A percentile compares a stretch with the other conserved stretches of the same genome.
These are phyloP conservation scores for Ceriops zippeliana DNA, from an alignment of 345 rosid species.

Conservation along the genomic window DNA sequence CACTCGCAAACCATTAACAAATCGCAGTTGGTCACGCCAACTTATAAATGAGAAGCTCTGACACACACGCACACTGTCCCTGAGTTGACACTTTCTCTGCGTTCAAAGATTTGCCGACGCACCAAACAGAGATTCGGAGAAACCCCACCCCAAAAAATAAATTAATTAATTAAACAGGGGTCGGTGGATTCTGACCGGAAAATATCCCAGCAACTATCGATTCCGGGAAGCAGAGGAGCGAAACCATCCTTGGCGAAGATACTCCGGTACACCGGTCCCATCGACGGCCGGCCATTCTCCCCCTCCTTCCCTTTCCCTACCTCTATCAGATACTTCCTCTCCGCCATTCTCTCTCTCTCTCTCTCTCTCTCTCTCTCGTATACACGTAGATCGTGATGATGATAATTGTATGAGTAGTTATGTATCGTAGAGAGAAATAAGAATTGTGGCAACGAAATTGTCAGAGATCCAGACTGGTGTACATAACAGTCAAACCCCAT, in stretches of 20 bases:
- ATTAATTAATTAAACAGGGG: too few relatives aligned
- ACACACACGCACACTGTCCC: too few relatives aligned
- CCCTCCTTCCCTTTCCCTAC: slow-evolving; percentile 73
- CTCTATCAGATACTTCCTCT: slow-evolving; percentile 54
- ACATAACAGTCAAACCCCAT: too few relatives aligned
- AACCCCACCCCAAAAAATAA: background rate
- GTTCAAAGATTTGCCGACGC: slow-evolving; percentile 1
- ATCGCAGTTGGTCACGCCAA: too few relatives aligned
- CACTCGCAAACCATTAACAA: too few relatives aligned
- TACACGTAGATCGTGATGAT: background rate
- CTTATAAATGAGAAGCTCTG: too few relatives aligned
- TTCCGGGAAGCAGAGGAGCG: slow-evolving; percentile 64
- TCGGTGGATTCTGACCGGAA: slow-evolving; percentile 54
- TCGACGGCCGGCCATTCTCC: slow-evolving; percentile 59
- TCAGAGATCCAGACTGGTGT: too few relatives aligned
- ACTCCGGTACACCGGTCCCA: slow-evolving; percentile 89
- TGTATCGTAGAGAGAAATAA: background rate
- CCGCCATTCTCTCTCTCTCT: slow-evolving; percentile 29
- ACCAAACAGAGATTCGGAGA: slow-evolving; percentile 10
- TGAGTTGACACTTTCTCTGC: background rate
- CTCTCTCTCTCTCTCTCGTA: background rate
- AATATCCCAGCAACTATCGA: slow-evolving; percentile 92
- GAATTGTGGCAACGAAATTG: background rate
- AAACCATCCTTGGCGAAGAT: slow-evolving; percentile 67
- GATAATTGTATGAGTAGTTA: background rate